Evolutionary conservation across 2,329 filamentous ascomycete species (phyloP).

Genomic region (Dothideomycetidae sp.): DNA sequence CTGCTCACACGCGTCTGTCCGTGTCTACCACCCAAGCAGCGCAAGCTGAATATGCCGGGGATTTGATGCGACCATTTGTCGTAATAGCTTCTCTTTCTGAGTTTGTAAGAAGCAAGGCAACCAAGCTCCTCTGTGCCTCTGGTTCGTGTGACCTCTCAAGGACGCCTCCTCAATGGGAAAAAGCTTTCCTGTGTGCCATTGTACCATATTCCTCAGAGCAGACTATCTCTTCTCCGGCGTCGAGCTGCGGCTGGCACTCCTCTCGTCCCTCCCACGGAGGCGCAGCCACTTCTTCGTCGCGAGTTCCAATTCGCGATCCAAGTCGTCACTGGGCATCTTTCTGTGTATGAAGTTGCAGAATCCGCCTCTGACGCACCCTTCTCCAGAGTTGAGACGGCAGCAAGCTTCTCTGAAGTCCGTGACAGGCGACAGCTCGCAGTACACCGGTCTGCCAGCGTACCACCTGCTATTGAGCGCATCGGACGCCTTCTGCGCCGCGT

Average conservation of each 20-base stretch:
- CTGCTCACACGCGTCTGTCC: too few species aligned
- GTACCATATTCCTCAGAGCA: too few species aligned
- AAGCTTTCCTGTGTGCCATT: too few species aligned
- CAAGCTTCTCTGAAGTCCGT: constrained; percentile 98
- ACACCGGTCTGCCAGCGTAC: constrained; percentile 95
- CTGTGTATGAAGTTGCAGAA: constrained; percentile 99
- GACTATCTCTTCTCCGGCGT: constrained; percentile 65
- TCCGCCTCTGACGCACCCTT: constrained; percentile 87
- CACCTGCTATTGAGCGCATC: constrained; percentile 87
- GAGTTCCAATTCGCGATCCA: constrained; percentile 76
- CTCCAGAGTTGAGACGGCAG: constrained; percentile 83
- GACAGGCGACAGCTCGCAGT: constrained; percentile 92
- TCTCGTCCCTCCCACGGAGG: constrained; percentile 65
- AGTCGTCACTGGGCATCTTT: constrained; percentile 80
- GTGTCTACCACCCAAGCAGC: too few species aligned
- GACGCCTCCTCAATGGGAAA: constrained; percentile 59
- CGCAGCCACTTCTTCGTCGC: constrained; percentile 95
- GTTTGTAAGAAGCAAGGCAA: too few species aligned
- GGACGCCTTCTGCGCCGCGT: constrained; percentile 83
- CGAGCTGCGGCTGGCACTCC: constrained; percentile 68
- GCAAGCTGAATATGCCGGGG: too few species aligned
- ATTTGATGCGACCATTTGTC: too few species aligned
- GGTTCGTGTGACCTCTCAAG: constrained; percentile 30
- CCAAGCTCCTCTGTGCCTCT: too few species aligned
- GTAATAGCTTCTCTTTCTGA: too few species aligned